Evolutionary conservation across 441 rosid genomes (phyloP).

Genomic region (Gossypium lobatum): DNA sequence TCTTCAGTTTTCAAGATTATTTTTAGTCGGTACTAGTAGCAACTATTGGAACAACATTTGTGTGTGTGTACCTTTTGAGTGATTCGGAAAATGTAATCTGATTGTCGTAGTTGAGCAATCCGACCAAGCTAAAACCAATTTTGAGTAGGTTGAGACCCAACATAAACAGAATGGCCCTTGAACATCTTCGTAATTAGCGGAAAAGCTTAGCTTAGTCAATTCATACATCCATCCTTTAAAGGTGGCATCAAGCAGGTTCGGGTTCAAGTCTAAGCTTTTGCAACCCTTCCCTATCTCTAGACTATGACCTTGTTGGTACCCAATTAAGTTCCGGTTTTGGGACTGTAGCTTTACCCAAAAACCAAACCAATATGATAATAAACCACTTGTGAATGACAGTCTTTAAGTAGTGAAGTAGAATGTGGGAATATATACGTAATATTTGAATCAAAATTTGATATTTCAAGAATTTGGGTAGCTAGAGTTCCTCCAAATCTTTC

Average conservation of each 20-base stretch:
- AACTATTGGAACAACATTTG: not conserved
- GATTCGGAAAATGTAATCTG: not conserved
- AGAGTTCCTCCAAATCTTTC: not conserved
- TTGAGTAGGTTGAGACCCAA: not conserved
- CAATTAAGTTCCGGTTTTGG: not conserved
- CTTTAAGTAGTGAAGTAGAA: not conserved
- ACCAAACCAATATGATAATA: not conserved
- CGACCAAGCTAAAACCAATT: not conserved
- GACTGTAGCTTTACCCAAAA: not conserved
- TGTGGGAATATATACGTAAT: not conserved
- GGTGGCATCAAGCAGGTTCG: not conserved
- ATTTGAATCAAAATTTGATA: not conserved
- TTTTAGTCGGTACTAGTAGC: too few species aligned
- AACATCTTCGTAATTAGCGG: not conserved
- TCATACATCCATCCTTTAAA: not conserved
- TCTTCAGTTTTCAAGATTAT: not conserved
- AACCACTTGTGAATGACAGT: not conserved
- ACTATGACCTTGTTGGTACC: too few species aligned
- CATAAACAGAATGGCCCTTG: not conserved
- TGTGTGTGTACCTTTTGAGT: not conserved
- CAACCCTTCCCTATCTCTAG: not conserved
- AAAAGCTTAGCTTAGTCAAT: not conserved
- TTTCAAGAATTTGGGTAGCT: not conserved
- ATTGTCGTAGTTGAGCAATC: not conserved
- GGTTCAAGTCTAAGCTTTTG: not conserved